Evolutionary conservation across 2,329 filamentous ascomycete genomes (phyloP).

Genomic region (Fusarium goolgardi): DNA sequence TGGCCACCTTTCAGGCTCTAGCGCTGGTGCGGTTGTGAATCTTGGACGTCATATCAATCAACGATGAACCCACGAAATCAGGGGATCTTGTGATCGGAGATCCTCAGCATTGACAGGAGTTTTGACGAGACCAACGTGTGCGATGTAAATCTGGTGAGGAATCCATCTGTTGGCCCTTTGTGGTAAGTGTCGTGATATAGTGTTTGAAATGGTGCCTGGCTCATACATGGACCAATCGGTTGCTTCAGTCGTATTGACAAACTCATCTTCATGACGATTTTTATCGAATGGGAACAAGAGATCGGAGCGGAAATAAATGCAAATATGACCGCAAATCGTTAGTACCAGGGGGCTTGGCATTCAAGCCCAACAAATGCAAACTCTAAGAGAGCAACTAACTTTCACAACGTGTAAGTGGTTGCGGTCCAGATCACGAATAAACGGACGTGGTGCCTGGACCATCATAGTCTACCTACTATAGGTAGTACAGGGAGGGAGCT

Average conservation of each 20-base stretch:
- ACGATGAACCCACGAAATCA: not conserved
- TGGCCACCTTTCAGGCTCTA: constrained; percentile 1
- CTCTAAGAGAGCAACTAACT: constrained; percentile 16
- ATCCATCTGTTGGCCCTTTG: constrained; percentile 11
- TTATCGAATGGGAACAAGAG: constrained; percentile 4
- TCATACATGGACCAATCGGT: constrained; percentile 7
- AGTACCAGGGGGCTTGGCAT: constrained; percentile 30
- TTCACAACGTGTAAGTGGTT: constrained; percentile 14
- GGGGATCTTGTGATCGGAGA: constrained; percentile 4
- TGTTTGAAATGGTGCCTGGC: constrained; percentile 17
- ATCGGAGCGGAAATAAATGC: not conserved
- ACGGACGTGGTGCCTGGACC: constrained; percentile 21
- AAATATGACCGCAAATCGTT: constrained; percentile 23
- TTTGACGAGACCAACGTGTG: not conserved
- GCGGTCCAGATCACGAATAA: constrained; percentile 21
- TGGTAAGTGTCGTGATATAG: constrained; percentile 18
- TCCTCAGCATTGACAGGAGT: not conserved
- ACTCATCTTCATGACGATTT: constrained; percentile 4
- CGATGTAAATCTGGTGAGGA: constrained; percentile 15
- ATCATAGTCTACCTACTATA: not conserved
- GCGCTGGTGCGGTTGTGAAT: constrained; percentile 3
- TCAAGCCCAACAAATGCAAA: constrained; percentile 25
- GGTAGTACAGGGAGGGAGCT: not conserved
- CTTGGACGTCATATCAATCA: constrained; percentile 19
- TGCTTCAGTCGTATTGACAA: not conserved